These are phyloP conservation scores for Teunomyces tritomae DNA, from an alignment of 805 yeast genomes.

Conservation along the genomic window DNA sequence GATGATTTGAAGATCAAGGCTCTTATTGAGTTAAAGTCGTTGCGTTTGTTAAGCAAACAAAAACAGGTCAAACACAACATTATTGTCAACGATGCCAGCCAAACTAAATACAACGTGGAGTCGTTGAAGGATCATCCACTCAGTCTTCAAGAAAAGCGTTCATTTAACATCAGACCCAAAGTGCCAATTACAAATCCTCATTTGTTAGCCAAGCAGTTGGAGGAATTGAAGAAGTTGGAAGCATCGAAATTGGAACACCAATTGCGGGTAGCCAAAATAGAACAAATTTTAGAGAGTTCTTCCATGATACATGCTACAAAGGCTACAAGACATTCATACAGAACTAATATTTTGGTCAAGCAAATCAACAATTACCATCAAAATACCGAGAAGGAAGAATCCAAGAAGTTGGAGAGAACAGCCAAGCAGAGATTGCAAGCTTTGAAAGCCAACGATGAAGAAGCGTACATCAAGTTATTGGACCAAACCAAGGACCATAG, in stretches of 20 bases:
- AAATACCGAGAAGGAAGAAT: constrained; percentile 69
- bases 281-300: constrained; percentile 25
- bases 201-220: constrained; percentile 69
- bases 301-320: constrained; percentile 19
- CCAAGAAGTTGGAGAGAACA: constrained; percentile 68
- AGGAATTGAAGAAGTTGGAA: constrained; percentile 67
- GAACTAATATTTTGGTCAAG: constrained; percentile 26
- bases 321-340: constrained; percentile 22
- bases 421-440: constrained; percentile 90
- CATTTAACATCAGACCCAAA: constrained; percentile 65
- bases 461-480: constrained; percentile 76
- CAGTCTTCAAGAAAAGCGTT: constrained; percentile 65
- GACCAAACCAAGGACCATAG: constrained; percentile 87
- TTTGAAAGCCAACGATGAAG: constrained; percentile 83
- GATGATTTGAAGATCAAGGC: constrained; percentile 66
- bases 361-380: constrained; percentile 49
- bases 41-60: constrained; percentile 65
- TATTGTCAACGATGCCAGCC: constrained; percentile 50
- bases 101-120: constrained; percentile 55
- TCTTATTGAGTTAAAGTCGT: constrained; percentile 65
- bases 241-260: constrained; percentile 20
- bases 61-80: constrained; percentile 65
- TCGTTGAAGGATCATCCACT: constrained; percentile 51
- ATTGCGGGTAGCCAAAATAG: constrained; percentile 23
- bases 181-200: constrained; percentile 73